Evolutionary conservation across 225 moss, liverwort and hornwort species (phyloP).

Genomic region (Sphagnum contortum): DNA sequence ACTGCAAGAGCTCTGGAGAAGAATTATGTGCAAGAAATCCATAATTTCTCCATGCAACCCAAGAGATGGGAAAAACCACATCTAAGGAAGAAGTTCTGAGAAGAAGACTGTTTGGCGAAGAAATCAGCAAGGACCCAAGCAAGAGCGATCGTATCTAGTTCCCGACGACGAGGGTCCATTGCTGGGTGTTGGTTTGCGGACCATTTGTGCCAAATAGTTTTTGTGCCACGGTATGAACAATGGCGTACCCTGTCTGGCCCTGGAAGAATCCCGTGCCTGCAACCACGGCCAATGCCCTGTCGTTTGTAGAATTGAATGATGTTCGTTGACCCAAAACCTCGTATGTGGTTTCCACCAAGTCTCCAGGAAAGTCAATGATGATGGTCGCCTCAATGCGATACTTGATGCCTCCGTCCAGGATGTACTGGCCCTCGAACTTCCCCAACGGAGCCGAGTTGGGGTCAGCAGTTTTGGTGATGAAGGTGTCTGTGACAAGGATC

Average conservation of each 20-base stretch:
- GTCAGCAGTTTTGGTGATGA: slow-evolving; percentile 6
- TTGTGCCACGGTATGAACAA: neutral
- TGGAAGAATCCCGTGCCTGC: slow-evolving; percentile 5
- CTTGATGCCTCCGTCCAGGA: slow-evolving; percentile 4
- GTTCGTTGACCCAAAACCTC: slow-evolving; percentile 5
- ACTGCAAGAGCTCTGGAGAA: too few species aligned
- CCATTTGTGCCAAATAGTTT: neutral
- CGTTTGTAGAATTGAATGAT: slow-evolving; percentile 1
- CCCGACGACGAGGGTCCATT: slow-evolving; percentile 10
- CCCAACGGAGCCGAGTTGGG: slow-evolving; percentile 1
- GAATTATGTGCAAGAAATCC: too few species aligned
- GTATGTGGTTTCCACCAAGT: slow-evolving; percentile 5
- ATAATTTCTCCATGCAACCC: too few species aligned
- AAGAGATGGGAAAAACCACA: too few species aligned
- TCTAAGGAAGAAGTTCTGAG: too few species aligned
- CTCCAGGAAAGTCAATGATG: neutral
- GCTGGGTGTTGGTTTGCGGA: slow-evolving; percentile 1
- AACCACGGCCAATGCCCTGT: neutral
- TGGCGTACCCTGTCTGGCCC: slow-evolving; percentile 4
- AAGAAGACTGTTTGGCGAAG: too few species aligned
- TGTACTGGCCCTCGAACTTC: slow-evolving; percentile 5
- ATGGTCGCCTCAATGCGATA: neutral
- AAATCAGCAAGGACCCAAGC: too few species aligned
- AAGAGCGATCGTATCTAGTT: neutral
- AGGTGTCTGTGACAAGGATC: slow-evolving; percentile 2